Evolutionary conservation across 2,329 filamentous ascomycete species (phyloP), one percentile per base, ranked within the genome.

Genomic region (Bimuria novae-zelandiae): DNA sequence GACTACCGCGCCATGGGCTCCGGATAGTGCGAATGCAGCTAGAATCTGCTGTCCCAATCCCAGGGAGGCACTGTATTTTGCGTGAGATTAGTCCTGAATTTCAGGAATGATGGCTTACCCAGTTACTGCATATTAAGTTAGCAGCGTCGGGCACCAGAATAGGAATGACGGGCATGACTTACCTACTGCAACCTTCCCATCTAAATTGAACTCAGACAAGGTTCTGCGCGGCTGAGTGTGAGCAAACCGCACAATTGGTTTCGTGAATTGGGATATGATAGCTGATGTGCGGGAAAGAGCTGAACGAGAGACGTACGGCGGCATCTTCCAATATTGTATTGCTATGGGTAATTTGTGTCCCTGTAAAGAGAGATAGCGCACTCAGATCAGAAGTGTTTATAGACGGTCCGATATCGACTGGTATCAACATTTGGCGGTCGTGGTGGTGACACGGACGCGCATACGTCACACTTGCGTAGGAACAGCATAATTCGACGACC

Each of bases 31-130:
- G 50, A 69, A 71, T 10, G 65, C 68, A 16, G 64, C 62, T 19
- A 71, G 59, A 21, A 71, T 68, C 43, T 71, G 62, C 44, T 68
- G 65, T 8, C 67, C 67, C 12, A 71, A 55, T 10, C 68, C 67
- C 52, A 66, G 62, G 4, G 65, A 64, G 2, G 63, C 64, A n/a
- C 63, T 67, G 27, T 16, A 48, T 37, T 3, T n/a, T 32, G 25
- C 17, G 10, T 11, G 17, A 14, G 25, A 5, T 27, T 29, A 30
- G 7, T n/a, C 17, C 39, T 17, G 8, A 6, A 10, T 17, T 22
- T 32, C 23, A n/a, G 32, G 16, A 11, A 32, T 22, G 17, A 25
- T 11, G 12, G 29, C 52, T 37, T 45, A 55, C 49, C 52, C 49
- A 25, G 52, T 51, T 14, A 48, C 52, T 52, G 29, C 10, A 11